Evolutionary conservation across 768 basidiomycete genomes (phyloP).

Genomic region (Sporobolomyces phaffii): DNA sequence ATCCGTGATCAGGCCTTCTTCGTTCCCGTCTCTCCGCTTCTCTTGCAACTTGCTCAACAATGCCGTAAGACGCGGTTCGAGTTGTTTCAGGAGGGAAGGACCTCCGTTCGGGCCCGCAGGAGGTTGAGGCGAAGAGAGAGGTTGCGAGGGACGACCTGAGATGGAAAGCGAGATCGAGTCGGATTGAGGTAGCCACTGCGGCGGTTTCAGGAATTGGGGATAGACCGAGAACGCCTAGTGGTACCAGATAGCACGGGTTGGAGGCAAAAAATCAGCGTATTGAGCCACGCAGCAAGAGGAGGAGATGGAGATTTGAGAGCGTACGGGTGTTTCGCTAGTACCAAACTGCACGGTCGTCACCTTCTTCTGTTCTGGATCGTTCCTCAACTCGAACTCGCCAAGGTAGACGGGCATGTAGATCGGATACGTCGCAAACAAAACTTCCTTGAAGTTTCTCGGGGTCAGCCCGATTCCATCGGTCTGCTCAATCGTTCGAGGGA

Average conservation of each 20-base stretch:
- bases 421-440: constrained; percentile 17
- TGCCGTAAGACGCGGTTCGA: constrained; percentile 3
- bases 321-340: not conserved
- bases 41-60: constrained; percentile 13
- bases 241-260: no score
- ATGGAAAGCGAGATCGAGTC: constrained; percentile 13
- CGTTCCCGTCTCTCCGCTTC: constrained; percentile 6
- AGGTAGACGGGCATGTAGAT: constrained; percentile 22
- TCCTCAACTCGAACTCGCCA: constrained; percentile 24
- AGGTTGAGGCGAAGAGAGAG: not conserved
- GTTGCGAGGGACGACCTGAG: constrained; percentile 12
- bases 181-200: constrained; percentile 20
- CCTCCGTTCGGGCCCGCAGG: not conserved
- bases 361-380: not conserved
- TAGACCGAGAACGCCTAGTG: constrained; percentile 16
- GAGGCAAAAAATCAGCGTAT: not conserved
- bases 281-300: not conserved
- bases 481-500: constrained; percentile 9
- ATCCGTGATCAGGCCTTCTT: constrained; percentile 15
- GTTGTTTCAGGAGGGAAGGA: not conserved
- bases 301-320: not conserved
- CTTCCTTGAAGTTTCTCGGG: constrained; percentile 1
- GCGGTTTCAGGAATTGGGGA: constrained; percentile 18
- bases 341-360: constrained; percentile 28
- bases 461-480: not conserved